phyloP scores from a whole-genome alignment of 225 moss, liverwort and hornwort genomes.

The Polytrichum formosum region DNA sequence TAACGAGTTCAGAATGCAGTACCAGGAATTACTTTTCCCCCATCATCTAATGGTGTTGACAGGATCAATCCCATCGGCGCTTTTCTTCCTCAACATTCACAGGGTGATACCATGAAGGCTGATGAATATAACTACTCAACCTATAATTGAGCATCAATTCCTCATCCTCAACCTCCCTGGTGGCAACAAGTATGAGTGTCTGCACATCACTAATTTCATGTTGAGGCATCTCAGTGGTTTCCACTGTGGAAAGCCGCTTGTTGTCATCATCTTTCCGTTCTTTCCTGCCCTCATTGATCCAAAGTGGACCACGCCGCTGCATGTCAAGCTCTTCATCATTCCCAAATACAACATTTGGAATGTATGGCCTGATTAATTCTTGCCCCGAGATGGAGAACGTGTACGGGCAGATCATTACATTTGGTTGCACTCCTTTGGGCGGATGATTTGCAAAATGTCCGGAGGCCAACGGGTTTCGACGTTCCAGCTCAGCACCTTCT shows the following conservation, averaged over 20 bases:
- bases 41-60: too few relatives aligned
- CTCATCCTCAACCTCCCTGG: conserved; percentile 67
- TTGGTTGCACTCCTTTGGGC: conserved; percentile 60
- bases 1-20: too few relatives aligned
- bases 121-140: conserved; percentile 71
- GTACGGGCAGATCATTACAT: conserved; percentile 85
- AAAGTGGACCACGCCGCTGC: conserved; percentile 79
- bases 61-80: conserved; percentile 81
- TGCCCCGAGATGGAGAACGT: conserved; percentile 23
- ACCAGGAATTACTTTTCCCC: too few relatives aligned
- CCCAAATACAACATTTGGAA: conserved; percentile 78
- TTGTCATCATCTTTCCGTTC: conserved; percentile 22
- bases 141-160: conserved; percentile 86
- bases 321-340: conserved; percentile 70
- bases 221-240: conserved; percentile 11
- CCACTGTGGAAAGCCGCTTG: conserved; percentile 34
- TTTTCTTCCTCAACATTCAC: conserved; percentile 83
- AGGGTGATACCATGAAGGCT: conserved; percentile 80
- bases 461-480: conserved; percentile 78
- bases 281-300: conserved; percentile 80
- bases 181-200: conserved; percentile 80
- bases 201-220: conserved; percentile 39
- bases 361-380: conserved; percentile 54
- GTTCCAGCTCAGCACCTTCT: conserved; percentile 67
- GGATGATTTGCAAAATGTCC: conserved; percentile 97